Evolutionary conservation across 805 yeast species (phyloP).

Genomic region (Danielia reshetovae): DNA sequence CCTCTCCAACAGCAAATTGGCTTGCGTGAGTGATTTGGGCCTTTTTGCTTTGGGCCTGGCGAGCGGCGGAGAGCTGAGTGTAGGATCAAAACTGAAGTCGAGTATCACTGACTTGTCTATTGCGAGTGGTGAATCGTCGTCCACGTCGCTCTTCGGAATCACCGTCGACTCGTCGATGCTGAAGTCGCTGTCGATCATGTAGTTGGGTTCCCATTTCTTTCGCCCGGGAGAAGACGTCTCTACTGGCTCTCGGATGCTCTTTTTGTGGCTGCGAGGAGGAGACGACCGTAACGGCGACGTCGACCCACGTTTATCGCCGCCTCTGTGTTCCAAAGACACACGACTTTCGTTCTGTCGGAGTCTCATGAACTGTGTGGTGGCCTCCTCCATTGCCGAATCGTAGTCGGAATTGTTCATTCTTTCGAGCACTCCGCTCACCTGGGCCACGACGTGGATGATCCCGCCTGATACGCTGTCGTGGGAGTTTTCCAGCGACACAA

Average conservation of each 20-base stretch:
- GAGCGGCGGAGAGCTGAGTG: conserved; percentile 30
- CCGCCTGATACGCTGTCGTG: background rate
- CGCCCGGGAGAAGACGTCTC: conserved; percentile 22
- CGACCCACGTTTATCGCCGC: conserved; percentile 6
- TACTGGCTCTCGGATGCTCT: conserved; percentile 18
- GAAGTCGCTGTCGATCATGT: conserved; percentile 24
- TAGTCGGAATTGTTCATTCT: conserved; percentile 21
- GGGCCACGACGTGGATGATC: conserved; percentile 1
- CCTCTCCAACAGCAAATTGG: too few relatives aligned
- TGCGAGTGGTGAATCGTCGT: conserved; percentile 28
- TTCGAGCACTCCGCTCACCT: conserved; percentile 5
- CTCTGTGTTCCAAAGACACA: background rate
- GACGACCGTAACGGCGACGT: conserved; percentile 25
- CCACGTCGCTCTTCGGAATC: conserved; percentile 20
- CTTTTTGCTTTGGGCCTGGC: conserved; percentile 1
- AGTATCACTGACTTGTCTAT: conserved; percentile 20
- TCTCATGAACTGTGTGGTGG: conserved; percentile 24
- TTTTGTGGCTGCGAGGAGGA: conserved; percentile 21
- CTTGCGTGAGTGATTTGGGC: too few relatives aligned
- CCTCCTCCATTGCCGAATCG: conserved; percentile 30
- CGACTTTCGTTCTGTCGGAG: background rate
- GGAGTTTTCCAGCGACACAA: background rate
- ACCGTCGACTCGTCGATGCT: conserved; percentile 28
- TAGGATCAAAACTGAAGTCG: conserved; percentile 27
- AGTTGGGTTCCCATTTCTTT: conserved; percentile 11